phyloP scores from a whole-genome alignment of 2,329 filamentous ascomycete species.

The Botryotinia narcissicola region DNA sequence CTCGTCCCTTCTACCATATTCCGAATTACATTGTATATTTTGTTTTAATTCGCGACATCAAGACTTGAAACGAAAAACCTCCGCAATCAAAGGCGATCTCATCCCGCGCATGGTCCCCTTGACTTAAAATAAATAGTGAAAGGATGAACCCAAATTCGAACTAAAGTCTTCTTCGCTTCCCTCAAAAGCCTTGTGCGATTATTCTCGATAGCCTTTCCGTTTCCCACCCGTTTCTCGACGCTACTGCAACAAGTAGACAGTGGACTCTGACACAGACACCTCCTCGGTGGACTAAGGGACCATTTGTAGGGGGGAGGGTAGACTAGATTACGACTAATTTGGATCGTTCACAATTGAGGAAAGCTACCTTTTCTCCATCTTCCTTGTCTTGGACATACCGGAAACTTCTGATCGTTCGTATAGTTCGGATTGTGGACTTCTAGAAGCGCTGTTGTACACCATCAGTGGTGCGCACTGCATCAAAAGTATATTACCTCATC shows the following conservation, averaged over 20 bases:
- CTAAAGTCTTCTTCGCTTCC: not conserved
- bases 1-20: not conserved
- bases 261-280: not conserved
- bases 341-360: not conserved
- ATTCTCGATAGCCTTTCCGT: not conserved
- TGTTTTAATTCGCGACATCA: not conserved
- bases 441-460: conserved; percentile 8
- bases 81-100: conserved; percentile 5
- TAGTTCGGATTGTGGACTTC: not conserved
- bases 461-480: conserved; percentile 9
- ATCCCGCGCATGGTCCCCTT: conserved; percentile 4
- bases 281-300: not conserved
- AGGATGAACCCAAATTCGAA: conserved; percentile 13
- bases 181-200: not conserved
- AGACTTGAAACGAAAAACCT: conserved; percentile 16
- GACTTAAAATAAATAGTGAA: conserved; percentile 10
- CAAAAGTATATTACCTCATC: conserved; percentile 13
- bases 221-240: conserved; percentile 14
- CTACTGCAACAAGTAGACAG: conserved; percentile 8
- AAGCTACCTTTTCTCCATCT: not conserved
- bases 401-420: not conserved
- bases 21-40: not conserved
- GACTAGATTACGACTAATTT: not conserved
- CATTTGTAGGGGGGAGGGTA: conserved; percentile 6
- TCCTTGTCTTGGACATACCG: not conserved